These are phyloP conservation scores for Apophysomyces trapeziformis DNA, from an alignment of 371 early-diverging fungal species.

Conservation along the genomic window DNA sequence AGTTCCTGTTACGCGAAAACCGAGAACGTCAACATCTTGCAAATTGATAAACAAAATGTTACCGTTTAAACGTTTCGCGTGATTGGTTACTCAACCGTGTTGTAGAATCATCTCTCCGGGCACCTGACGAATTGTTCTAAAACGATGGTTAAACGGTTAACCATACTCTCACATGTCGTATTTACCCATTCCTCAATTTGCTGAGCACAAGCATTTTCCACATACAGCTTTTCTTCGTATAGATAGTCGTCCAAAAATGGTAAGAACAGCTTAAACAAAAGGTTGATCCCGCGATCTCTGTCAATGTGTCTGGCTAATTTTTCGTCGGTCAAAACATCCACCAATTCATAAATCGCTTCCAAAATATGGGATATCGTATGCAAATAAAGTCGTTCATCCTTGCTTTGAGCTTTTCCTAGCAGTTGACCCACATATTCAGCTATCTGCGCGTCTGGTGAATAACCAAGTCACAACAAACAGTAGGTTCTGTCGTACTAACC, in stretches of 20 bases:
- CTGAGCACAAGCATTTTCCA: conserved; percentile 38
- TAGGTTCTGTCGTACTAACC: conserved; percentile 37
- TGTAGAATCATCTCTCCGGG: conserved; percentile 21
- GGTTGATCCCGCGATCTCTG: conserved; percentile 45
- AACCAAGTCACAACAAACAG: no score
- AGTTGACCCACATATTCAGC: conserved; percentile 51
- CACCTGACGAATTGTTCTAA: conserved; percentile 13
- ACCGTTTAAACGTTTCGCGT: conserved; percentile 32
- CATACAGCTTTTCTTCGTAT: conserved; percentile 44
- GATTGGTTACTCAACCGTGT: conserved; percentile 24
- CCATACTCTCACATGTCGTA: not conserved
- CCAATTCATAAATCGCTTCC: conserved; percentile 26
- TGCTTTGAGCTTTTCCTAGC: conserved; percentile 40
- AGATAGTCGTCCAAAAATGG: conserved; percentile 78
- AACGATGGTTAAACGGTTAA: not conserved
- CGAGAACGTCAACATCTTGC: conserved; percentile 9
- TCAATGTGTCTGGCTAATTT: conserved; percentile 33
- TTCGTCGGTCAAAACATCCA: conserved; percentile 57
- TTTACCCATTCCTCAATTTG: conserved; percentile 54
- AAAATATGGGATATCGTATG: conserved; percentile 38
- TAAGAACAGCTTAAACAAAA: conserved; percentile 72
- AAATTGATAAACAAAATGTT: not conserved
- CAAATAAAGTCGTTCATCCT: conserved; percentile 39
- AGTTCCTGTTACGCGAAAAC: conserved; percentile 41
- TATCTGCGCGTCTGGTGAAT: conserved; percentile 26